Evolutionary conservation across 2,329 filamentous ascomycete genomes (phyloP).

Genomic region (Endocalyx cinctus): DNA sequence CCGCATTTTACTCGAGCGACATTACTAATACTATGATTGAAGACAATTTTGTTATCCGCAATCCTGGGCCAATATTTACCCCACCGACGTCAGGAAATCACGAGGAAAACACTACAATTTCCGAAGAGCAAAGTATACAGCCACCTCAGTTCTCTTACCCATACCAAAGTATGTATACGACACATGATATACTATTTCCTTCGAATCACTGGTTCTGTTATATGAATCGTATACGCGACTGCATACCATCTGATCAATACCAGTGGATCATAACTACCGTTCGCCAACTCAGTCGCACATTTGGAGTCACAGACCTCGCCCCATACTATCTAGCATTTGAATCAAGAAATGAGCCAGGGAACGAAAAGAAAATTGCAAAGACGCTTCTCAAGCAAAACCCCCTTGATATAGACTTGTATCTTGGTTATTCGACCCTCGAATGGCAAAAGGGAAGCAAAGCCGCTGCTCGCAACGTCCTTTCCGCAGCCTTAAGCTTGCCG

Average conservation of each 20-base stretch:
- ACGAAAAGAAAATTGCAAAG: slow-evolving; percentile 68
- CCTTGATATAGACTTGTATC: slow-evolving; percentile 65
- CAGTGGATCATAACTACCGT: slow-evolving; percentile 50
- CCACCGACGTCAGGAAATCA: slow-evolving; percentile 2
- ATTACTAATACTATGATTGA: slow-evolving; percentile 32
- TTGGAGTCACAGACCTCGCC: slow-evolving; percentile 50
- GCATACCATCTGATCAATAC: slow-evolving; percentile 30
- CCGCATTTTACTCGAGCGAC: slow-evolving; percentile 27
- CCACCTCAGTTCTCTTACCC: slow-evolving; percentile 17
- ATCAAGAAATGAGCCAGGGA: slow-evolving; percentile 46
- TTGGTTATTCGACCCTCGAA: slow-evolving; percentile 74
- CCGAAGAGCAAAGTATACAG: slow-evolving; percentile 11
- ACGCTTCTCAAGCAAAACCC: slow-evolving; percentile 64
- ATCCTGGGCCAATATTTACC: slow-evolving; percentile 28
- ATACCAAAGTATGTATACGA: slow-evolving; percentile 19
- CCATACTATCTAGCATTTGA: slow-evolving; percentile 69
- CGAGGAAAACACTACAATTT: slow-evolving; percentile 1
- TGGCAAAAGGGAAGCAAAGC: slow-evolving; percentile 50
- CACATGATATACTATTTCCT: slow-evolving; percentile 49
- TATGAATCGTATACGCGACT: slow-evolving; percentile 21
- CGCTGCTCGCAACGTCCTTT: slow-evolving; percentile 60
- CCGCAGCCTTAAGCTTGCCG: slow-evolving; percentile 52
- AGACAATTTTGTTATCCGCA: slow-evolving; percentile 47
- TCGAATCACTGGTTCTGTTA: slow-evolving; percentile 39
- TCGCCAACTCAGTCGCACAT: slow-evolving; percentile 47